phyloP scores from a whole-genome alignment of 2,329 filamentous ascomycete species.

The Trichoderma sp. region DNA sequence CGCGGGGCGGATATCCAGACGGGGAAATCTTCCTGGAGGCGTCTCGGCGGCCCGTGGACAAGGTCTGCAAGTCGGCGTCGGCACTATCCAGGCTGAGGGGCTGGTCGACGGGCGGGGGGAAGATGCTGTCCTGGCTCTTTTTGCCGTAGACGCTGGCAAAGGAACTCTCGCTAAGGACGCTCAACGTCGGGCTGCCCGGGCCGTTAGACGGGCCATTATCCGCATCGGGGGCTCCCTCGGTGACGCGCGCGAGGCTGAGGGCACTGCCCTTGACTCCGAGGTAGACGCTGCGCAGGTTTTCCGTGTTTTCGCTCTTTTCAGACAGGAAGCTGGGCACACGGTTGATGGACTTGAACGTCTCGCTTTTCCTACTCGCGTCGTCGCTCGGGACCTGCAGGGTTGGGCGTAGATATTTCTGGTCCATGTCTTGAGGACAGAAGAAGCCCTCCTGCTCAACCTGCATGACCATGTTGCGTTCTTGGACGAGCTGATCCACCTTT shows the following conservation, averaged over 20 bases:
- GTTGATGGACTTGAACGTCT: constrained; percentile 47
- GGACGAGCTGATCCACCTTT: constrained; percentile 55
- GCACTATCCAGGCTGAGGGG: constrained; percentile 38
- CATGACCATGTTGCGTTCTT: constrained; percentile 57
- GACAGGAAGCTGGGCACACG: constrained; percentile 68
- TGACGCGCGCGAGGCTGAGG: constrained; percentile 52
- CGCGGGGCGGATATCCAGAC: constrained; percentile 32
- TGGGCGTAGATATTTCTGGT: constrained; percentile 35
- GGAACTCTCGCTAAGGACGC: constrained; percentile 68
- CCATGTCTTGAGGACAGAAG: constrained; percentile 40
- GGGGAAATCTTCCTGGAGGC: constrained; percentile 24
- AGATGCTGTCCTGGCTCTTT: constrained; percentile 39
- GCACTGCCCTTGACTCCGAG: constrained; percentile 54
- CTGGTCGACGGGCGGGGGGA: constrained; percentile 38
- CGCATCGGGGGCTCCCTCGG: constrained; percentile 44
- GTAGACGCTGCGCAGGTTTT: constrained; percentile 64
- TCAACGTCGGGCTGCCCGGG: constrained; percentile 61
- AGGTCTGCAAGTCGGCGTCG: constrained; percentile 25
- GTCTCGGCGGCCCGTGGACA: constrained; percentile 1
- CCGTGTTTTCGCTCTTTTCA: constrained; percentile 60
- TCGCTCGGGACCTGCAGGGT: constrained; percentile 31
- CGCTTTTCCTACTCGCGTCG: constrained; percentile 33
- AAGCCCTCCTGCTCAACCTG: constrained; percentile 50
- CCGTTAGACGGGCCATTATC: constrained; percentile 42
- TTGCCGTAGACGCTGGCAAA: constrained; percentile 66